Base-by-base conservation (phyloP, 176 grass and related monocot species). In the Aegilops longissima region DNA sequence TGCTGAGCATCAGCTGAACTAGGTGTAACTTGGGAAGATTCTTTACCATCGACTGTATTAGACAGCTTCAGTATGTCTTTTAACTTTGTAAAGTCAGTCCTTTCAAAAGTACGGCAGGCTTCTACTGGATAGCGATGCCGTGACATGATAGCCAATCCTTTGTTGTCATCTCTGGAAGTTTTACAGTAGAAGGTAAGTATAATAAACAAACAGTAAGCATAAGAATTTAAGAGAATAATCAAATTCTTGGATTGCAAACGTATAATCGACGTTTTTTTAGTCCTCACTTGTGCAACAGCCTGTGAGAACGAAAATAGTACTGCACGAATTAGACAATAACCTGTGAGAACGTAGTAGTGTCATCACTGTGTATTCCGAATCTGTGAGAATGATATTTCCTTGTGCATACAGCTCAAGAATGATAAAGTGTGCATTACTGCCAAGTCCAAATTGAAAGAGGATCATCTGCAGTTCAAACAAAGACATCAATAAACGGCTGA, bases 301-400 rank as follows among this genome's bases (percentile, higher is more conserved):
- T 18, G 62, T 56, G 84, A 84, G 54, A n/a, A 59, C 36, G 5
- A 24, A 88, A 61, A 23, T 58, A 71, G 54, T 34, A 75, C 56
- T 38, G 51, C 35, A 61, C 35, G 35, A 80, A 76, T 78, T 66
- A 82, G 59, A 74, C 17, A 73, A 67, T 66, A 76, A 95, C 96
- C 96, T 95, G 77, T 98, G 96, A 73, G 96, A 98, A 72, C 96
- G 96, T 14, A 98, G 96, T 81, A 98, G 91, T 38, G 96, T 98
- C 92, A 98, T 72, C 81, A 98, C 93, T 52, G 86, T 94, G 88
- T 90, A 96, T 64, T 96, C 92, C 9, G 96, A 98, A 88, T 98
- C 93, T 0, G 90, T 88, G 27, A 98, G 96, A 86, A 98, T 87
- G 54, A 98, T 96, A 81, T 98, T 98, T 87, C 96, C 96, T 91